Evolutionary conservation across 345 rosid species (phyloP).

Genomic region (Ceriops decandra): DNA sequence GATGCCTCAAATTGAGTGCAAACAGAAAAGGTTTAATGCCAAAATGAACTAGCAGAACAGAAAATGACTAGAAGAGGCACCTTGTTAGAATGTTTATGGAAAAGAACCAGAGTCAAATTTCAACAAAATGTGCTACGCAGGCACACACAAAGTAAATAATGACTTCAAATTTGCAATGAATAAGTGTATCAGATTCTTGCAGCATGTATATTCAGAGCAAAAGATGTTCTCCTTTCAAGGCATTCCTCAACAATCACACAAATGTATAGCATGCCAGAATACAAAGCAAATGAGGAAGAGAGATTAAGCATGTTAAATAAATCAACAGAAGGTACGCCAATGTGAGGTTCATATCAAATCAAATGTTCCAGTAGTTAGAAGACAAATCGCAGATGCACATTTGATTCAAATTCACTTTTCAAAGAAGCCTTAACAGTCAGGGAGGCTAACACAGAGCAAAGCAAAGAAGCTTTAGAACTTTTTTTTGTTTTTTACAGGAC

Average conservation of each 20-base stretch:
- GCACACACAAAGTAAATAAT: background rate
- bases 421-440: no score
- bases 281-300: background rate
- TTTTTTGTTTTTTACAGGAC: background rate
- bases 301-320: no score
- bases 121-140: background rate
- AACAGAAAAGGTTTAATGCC: no score
- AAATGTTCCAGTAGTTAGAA: no score
- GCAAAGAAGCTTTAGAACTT: background rate
- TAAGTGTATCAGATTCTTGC: background rate
- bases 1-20: no score
- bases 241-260: background rate
- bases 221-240: background rate
- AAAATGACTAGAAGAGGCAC: background rate
- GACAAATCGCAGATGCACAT: no score
- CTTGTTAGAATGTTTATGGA: background rate
- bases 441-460: conserved; percentile 2
- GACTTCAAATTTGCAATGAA: background rate
- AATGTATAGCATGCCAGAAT: background rate
- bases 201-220: background rate
- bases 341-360: no score
- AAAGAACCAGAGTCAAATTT: background rate
- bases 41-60: background rate
- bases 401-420: no score
- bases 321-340: no score